phyloP scores from a whole-genome alignment of 2,329 filamentous ascomycete genomes.

The Monosporascus sp. region DNA sequence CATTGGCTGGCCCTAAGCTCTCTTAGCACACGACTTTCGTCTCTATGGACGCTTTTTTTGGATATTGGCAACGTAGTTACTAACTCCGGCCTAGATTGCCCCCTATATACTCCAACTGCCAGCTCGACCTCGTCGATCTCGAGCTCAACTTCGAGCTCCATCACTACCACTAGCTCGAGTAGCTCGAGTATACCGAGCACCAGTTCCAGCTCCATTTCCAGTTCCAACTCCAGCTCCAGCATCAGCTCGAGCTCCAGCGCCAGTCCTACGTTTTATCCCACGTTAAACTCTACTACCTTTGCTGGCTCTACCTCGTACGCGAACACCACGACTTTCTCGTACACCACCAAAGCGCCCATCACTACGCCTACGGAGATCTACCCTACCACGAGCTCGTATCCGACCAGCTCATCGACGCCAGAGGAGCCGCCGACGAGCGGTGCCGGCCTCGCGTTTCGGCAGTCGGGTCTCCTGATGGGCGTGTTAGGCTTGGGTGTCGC shows the following conservation, averaged over 20 bases:
- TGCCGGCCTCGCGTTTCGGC: conserved; percentile 17
- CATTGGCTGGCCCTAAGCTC: not conserved
- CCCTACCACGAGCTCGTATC: conserved; percentile 6
- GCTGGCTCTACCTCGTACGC: conserved; percentile 18
- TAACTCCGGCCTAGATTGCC: conserved; percentile 11
- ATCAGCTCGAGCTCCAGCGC: conserved; percentile 5
- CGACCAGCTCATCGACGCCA: conserved; percentile 9
- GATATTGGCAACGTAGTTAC: not conserved
- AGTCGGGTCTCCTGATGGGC: conserved; percentile 22
- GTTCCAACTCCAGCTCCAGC: conserved; percentile 6
- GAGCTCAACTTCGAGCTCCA: conserved; percentile 8
- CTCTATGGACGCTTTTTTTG: not conserved
- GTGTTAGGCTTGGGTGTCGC: conserved; percentile 21
- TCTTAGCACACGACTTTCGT: not conserved
- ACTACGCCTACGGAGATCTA: conserved; percentile 8
- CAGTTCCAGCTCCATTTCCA: conserved; percentile 8
- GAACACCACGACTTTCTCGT: conserved; percentile 8
- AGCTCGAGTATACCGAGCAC: conserved; percentile 10
- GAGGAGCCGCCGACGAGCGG: conserved; percentile 12
- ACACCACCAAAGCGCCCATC: conserved; percentile 9
- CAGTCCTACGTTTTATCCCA: conserved; percentile 14
- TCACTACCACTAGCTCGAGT: conserved; percentile 6
- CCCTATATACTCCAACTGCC: conserved; percentile 20
- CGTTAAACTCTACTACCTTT: conserved; percentile 17
- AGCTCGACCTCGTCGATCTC: conserved; percentile 11